Base-by-base conservation (phyloP, 345 rosid genomes). In the Hibiscus syriacus region DNA sequence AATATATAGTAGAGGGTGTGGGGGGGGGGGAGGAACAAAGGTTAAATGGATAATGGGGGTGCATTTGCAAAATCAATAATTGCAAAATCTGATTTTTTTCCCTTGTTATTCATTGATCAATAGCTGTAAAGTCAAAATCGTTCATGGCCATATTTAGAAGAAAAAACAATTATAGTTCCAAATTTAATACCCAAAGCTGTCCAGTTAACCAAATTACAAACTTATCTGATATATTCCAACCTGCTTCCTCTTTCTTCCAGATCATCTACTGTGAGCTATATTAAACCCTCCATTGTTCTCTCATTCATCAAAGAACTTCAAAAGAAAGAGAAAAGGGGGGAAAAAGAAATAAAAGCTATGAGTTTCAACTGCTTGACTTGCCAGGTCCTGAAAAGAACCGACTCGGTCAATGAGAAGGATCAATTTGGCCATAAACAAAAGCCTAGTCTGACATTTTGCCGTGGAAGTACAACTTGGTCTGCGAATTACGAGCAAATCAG, bases 311-410 rank as follows among this genome's bases (percentile, higher is more conserved):
- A 65, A n/a, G 23, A 8, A 34, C 52, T 48, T 9, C 0, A n/a
- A 17, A 17, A 4, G 1, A n/a, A n/a, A n/a, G n/a, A n/a, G n/a
- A n/a, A n/a, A n/a, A n/a, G n/a, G n/a, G n/a, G n/a, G n/a, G n/a
- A n/a, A 19, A 6, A 11, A 27, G n/a, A n/a, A n/a, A n/a, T n/a
- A 9, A 22, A n/a, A 54, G 38, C 62, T 53, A 88, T 92, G 93
- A 87, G 80, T 65, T 78, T 92, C 17, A 83, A 82, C 74, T 89
- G 98, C 79, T 83, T 89, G 1, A 74, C 81, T n/a, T n/a, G n/a
- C n/a, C n/a, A n/a, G n/a, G n/a, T n/a, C 17, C 63, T 80, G 27
- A 78, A 55, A 64, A 77, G 82, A 66, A 73, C 74, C 9, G 36
- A 77, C 52, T 82, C 87, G 0, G 64, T 62, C 8, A 67, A 36